phyloP scores from a whole-genome alignment of 257 asterid species.

The Solanum raphanifolium region DNA sequence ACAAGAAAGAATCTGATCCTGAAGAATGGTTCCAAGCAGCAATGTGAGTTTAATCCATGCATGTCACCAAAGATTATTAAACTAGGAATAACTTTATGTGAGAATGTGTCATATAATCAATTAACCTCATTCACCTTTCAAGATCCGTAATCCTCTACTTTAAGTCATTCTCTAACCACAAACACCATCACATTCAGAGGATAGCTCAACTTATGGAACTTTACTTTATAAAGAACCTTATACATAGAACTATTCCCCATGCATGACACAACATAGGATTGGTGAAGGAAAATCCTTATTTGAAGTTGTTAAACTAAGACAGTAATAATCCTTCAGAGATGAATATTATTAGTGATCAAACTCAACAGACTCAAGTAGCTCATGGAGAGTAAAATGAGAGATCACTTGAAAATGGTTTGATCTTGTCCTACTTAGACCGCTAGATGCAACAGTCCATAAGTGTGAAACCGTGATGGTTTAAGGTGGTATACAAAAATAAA shows the following conservation, averaged over 20 bases:
- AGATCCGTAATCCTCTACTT: background rate
- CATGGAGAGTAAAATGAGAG: background rate
- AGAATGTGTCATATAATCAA: background rate
- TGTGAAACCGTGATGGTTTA: background rate
- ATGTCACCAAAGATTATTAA: background rate
- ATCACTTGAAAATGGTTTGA: background rate
- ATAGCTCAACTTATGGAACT: background rate
- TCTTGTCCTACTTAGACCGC: background rate
- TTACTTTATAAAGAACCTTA: background rate
- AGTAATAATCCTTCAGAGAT: background rate
- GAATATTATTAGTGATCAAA: background rate
- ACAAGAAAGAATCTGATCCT: conserved; percentile 76
- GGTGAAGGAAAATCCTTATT: background rate
- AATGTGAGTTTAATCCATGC: background rate
- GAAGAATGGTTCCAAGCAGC: conserved; percentile 15
- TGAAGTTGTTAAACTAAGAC: background rate
- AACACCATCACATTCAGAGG: background rate
- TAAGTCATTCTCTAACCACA: background rate
- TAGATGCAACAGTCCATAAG: background rate
- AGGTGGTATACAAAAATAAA: background rate
- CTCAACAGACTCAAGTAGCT: background rate
- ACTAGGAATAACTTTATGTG: background rate
- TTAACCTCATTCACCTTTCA: background rate
- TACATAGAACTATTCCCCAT: background rate
- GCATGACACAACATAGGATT: background rate